Conservation (phyloP, 345 rosid genomes). For the Pistacia integerrima region DNA sequence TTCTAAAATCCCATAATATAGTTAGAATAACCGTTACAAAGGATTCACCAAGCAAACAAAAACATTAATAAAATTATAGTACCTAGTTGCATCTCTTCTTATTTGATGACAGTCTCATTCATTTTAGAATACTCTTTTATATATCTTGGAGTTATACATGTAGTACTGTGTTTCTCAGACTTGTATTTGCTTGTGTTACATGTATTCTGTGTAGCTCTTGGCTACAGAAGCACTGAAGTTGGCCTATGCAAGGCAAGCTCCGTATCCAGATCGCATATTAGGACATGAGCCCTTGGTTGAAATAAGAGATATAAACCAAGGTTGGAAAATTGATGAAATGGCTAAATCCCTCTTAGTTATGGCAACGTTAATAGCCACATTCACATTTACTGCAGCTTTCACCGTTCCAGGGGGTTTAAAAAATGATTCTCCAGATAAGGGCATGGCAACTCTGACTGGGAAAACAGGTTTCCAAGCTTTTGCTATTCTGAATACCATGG, state of each 20-base stretch:
- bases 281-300: neutral
- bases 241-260: conserved; percentile 5
- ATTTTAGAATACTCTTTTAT: too few species aligned
- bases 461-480: conserved; percentile 20
- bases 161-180: too few species aligned
- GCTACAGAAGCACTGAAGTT: neutral
- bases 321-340: neutral
- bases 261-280: neutral
- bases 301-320: neutral
- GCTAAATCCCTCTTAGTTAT: conserved; percentile 14
- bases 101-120: too few species aligned
- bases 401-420: conserved; percentile 21
- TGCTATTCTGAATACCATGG: conserved; percentile 1
- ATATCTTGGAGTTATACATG: too few species aligned
- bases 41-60: too few species aligned
- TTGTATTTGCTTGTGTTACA: neutral
- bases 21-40: too few species aligned
- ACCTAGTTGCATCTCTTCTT: too few species aligned
- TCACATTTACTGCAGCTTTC: conserved; percentile 25
- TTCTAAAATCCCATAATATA: too few species aligned
- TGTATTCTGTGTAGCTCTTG: neutral
- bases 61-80: too few species aligned
- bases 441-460: neutral
- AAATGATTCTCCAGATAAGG: neutral
- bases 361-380: conserved; percentile 23